phyloP scores from a whole-genome alignment of 495 filamentous ascomycete species.

The Xylaria acuta region DNA sequence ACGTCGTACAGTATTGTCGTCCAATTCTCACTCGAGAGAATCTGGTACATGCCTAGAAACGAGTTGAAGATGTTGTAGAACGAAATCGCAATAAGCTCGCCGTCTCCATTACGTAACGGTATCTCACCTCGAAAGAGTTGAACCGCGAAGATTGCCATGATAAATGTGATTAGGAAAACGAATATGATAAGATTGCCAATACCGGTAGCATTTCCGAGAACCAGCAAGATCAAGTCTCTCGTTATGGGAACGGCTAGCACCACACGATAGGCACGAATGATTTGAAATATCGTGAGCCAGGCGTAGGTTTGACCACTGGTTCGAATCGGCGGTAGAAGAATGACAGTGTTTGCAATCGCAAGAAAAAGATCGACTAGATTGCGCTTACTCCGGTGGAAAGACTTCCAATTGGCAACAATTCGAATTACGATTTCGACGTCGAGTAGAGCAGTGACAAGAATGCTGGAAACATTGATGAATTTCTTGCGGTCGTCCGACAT shows the following conservation, averaged over 20 bases:
- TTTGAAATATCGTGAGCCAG: constrained; percentile 93
- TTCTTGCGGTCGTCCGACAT: constrained; percentile 65
- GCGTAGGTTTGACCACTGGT: constrained; percentile 78
- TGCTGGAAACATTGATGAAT: constrained; percentile 69
- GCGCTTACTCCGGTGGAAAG: constrained; percentile 71
- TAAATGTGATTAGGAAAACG: constrained; percentile 92
- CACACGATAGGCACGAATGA: constrained; percentile 88
- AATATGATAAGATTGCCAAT: constrained; percentile 94
- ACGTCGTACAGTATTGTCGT: constrained; percentile 84
- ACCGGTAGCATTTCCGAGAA: constrained; percentile 91
- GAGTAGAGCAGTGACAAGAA: constrained; percentile 78
- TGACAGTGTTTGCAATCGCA: constrained; percentile 79
- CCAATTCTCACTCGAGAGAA: constrained; percentile 98
- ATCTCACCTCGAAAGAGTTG: constrained; percentile 93
- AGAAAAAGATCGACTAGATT: constrained; percentile 84
- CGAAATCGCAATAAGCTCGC: constrained; percentile 66
- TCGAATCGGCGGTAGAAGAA: constrained; percentile 83
- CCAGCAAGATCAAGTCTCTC: constrained; percentile 80
- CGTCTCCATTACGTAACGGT: constrained; percentile 61
- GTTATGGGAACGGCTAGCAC: constrained; percentile 90
- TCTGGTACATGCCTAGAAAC: constrained; percentile 97
- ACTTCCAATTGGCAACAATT: constrained; percentile 77
- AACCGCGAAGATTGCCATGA: constrained; percentile 90
- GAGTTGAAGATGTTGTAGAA: constrained; percentile 94
- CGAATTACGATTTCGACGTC: constrained; percentile 83